phyloP scores from a whole-genome alignment of 805 yeast species.

The Teunomyces aglyptinius region DNA sequence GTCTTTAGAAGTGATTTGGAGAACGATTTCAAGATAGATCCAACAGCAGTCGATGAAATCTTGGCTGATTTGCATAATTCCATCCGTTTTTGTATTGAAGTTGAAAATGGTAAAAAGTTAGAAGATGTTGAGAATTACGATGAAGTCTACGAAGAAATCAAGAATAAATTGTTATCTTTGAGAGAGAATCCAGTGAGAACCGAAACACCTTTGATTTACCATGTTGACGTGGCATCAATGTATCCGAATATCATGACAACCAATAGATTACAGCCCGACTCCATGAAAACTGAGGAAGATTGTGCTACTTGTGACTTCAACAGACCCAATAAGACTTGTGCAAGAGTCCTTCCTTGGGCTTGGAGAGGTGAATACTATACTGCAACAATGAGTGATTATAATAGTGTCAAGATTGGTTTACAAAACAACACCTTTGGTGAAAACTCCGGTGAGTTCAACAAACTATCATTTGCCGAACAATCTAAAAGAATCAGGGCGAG shows the following conservation, averaged over 20 bases:
- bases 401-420: constrained; percentile 81
- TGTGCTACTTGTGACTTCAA: constrained; percentile 98
- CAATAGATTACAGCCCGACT: constrained; percentile 95
- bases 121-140: constrained; percentile 80
- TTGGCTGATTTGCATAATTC: constrained; percentile 71
- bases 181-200: constrained; percentile 59
- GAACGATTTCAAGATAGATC: constrained; percentile 72
- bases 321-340: constrained; percentile 92
- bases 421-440: constrained; percentile 36
- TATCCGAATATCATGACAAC: constrained; percentile 98
- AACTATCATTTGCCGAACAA: constrained; percentile 74
- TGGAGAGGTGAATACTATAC: constrained; percentile 98
- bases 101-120: constrained; percentile 70
- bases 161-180: constrained; percentile 52
- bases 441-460: constrained; percentile 50
- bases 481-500: constrained; percentile 73
- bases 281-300: constrained; percentile 91
- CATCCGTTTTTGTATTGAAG: constrained; percentile 76
- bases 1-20: constrained; percentile 89
- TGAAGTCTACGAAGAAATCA: constrained; percentile 64
- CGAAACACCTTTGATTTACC: constrained; percentile 88
- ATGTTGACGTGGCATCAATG: constrained; percentile 99
- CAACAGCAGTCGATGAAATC: constrained; percentile 79
- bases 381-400: constrained; percentile 85
- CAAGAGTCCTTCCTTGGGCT: constrained; percentile 88